phyloP scores from a whole-genome alignment of 805 yeast genomes.

The Candida coquimbonensis region DNA sequence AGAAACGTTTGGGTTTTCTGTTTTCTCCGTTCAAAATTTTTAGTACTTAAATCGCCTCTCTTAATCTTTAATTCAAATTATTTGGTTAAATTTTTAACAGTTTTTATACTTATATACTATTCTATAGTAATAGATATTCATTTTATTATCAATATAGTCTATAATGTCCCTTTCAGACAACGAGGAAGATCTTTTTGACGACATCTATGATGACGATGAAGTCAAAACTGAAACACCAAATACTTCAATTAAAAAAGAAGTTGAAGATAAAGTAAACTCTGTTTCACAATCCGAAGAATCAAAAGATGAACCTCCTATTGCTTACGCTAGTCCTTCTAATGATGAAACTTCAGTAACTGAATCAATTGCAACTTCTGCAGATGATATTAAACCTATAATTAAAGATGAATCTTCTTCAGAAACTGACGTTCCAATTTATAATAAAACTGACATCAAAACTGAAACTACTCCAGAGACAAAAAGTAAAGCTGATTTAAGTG shows the following conservation, averaged over 20 bases:
- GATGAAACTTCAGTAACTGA: not conserved
- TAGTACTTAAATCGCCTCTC: too few relatives aligned
- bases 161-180: constrained; percentile 55
- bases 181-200: constrained; percentile 92
- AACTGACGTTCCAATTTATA: not conserved
- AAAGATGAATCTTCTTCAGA: not conserved
- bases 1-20: too few relatives aligned
- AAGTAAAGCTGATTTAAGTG: constrained; percentile 43
- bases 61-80: too few relatives aligned
- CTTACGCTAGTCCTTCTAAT: not conserved
- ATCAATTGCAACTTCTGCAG: not conserved
- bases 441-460: not conserved
- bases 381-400: too few relatives aligned
- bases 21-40: too few relatives aligned
- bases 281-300: not conserved
- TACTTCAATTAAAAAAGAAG: constrained; percentile 3
- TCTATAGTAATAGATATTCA: constrained; percentile 5
- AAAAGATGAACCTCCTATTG: not conserved
- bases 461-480: constrained; percentile 1
- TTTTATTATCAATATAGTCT: constrained; percentile 27
- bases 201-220: constrained; percentile 51
- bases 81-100: not conserved
- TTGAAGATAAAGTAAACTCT: not conserved
- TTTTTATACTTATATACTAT: not conserved
- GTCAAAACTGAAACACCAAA: constrained; percentile 14